Conservation (phyloP, 2,329 filamentous ascomycete genomes). For the Penicillium oxalicum region DNA sequence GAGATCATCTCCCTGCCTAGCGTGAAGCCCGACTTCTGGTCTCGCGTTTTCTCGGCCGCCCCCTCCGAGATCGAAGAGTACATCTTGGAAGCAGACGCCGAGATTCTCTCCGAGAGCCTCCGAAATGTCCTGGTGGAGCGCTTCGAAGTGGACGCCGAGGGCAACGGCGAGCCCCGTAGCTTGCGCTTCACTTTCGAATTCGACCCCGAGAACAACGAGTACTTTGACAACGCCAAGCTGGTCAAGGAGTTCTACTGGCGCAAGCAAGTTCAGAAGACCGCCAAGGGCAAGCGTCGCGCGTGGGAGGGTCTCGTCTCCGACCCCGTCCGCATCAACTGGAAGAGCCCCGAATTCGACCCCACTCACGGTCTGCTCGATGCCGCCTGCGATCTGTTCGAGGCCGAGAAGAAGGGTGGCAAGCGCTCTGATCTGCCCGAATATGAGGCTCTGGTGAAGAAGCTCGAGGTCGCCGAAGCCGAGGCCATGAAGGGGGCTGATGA, state of each 20-base stretch:
- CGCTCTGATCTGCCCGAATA: slow-evolving; percentile 49
- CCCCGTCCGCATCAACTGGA: slow-evolving; percentile 84
- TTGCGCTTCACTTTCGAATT: slow-evolving; percentile 74
- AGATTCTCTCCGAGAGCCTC: slow-evolving; percentile 62
- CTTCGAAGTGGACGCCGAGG: slow-evolving; percentile 62
- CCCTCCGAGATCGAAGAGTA: slow-evolving; percentile 81
- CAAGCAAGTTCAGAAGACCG: slow-evolving; percentile 45
- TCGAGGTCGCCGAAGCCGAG: slow-evolving; percentile 28
- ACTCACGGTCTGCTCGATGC: slow-evolving; percentile 73
- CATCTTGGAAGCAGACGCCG: slow-evolving; percentile 71
- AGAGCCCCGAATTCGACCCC: slow-evolving; percentile 70
- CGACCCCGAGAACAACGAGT: slow-evolving; percentile 60
- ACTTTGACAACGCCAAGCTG: slow-evolving; percentile 69
- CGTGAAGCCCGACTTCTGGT: slow-evolving; percentile 68
- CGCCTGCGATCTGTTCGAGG: slow-evolving; percentile 63
- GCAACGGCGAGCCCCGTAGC: slow-evolving; percentile 71
- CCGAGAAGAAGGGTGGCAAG: slow-evolving; percentile 47
- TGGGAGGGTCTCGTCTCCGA: slow-evolving; percentile 78
- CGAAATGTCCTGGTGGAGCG: slow-evolving; percentile 65
- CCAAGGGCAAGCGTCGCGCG: slow-evolving; percentile 45
- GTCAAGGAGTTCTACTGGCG: slow-evolving; percentile 93
- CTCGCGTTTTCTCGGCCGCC: slow-evolving; percentile 82
- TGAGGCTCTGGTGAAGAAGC: slow-evolving; percentile 48
- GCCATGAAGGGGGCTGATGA: slow-evolving; percentile 23
- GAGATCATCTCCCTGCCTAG: slow-evolving; percentile 62